phyloP scores from a whole-genome alignment of 352 stramenopile genomes.

The Globisporangium cylindrosporum region DNA sequence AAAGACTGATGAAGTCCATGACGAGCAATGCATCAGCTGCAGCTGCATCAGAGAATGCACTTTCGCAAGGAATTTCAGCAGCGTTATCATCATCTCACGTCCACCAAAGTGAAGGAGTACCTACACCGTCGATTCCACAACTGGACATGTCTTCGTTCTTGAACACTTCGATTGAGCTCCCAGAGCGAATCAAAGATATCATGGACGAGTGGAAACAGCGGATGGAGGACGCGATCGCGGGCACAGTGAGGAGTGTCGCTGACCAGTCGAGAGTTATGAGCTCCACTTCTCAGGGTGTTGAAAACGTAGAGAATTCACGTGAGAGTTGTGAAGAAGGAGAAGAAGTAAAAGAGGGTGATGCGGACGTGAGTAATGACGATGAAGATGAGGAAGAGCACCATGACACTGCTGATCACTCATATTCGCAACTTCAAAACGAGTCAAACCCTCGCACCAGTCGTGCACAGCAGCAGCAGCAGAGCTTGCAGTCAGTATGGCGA shows the following conservation, averaged over 20 bases:
- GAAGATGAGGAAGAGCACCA: background rate
- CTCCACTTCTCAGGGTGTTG: background rate
- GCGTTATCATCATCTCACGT: background rate
- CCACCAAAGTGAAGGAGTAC: background rate
- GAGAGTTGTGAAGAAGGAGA: background rate
- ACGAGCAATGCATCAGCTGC: background rate
- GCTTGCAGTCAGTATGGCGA: background rate
- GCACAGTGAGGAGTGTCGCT: conserved; percentile 19
- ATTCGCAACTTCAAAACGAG: background rate
- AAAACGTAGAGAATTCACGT: background rate
- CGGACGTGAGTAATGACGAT: background rate
- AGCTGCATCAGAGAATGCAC: background rate
- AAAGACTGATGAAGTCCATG: conserved; percentile 33
- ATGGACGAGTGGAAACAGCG: conserved; percentile 61
- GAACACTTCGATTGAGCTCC: conserved; percentile 53
- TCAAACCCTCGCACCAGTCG: background rate
- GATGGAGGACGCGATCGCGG: conserved; percentile 43
- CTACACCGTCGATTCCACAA: background rate
- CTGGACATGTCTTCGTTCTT: conserved; percentile 50
- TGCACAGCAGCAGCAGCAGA: background rate
- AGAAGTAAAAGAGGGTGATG: background rate
- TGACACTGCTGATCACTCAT: background rate
- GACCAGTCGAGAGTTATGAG: conserved; percentile 15
- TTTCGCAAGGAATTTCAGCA: background rate
- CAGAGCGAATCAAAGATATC: conserved; percentile 52